Evolutionary conservation across 768 basidiomycete genomes (phyloP), one percentile per base, ranked within the genome.

Genomic region (Tricholoma saponaceum): DNA sequence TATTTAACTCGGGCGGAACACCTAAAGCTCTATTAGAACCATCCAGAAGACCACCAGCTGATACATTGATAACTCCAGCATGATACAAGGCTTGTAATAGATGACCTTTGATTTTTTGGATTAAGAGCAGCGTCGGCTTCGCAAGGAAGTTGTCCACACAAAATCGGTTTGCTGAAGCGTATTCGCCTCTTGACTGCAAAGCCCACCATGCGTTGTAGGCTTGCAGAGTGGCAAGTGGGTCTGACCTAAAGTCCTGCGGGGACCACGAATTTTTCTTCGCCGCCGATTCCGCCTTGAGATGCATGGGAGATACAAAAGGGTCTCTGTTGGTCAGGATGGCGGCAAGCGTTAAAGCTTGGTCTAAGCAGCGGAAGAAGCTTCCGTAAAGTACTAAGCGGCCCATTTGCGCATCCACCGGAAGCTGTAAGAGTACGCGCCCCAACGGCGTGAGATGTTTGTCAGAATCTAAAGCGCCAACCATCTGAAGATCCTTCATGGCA

Each of bases 291-390:
- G 70, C 67, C 72, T 90, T 92, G 55, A 88, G 75, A 51, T 87
- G 84, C 70, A 89, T 81, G 0, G 95, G 95, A 0, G 87, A 83
- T 56, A 95, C 70, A 78, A 97, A 98, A 5, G 95, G 92, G 58
- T 96, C 94, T 30, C 95, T 88, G 63, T 91, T 90, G 13, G 90
- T 85, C 62, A 97, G 74, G 64, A 97, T 87, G 5, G 93, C 92
- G n/a, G 95, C 95, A 50, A 97, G 81, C 4, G 93, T 92, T 60
- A 98, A 71, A 0, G 92, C 90, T 52, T 86, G 83, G 68, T 95
- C 90, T 41, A 98, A 77, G 71, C 95, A 97, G 58, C 89, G 84
- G 85, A 96, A 96, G 78, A 97, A 91, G 66, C 86, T 84, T 16
- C 95, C 95, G 69, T 87, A 93, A 4, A 98, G 79, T 53, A 94